Conservation (phyloP, 768 basidiomycete genomes). For the Guyanaporus albipodus region DNA sequence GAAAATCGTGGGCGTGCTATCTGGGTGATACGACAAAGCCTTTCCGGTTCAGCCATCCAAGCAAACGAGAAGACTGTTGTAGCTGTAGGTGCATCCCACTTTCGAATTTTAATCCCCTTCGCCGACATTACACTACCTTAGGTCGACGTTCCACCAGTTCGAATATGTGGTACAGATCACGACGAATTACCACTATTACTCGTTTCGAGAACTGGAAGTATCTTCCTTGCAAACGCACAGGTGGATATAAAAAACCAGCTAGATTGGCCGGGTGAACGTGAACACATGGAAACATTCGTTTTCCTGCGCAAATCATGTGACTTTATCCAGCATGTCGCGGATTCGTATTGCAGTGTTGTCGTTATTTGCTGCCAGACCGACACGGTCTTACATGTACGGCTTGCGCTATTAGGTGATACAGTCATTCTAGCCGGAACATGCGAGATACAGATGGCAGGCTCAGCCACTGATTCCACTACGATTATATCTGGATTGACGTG, state of each 20-base stretch:
- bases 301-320: conserved; percentile 27
- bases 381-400: conserved; percentile 18
- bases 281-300: conserved; percentile 29
- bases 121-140: conserved; percentile 23
- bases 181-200: conserved; percentile 29
- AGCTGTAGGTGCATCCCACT: conserved; percentile 38
- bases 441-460: conserved; percentile 19
- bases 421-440: conserved; percentile 15
- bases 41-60: conserved; percentile 33
- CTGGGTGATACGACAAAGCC: conserved; percentile 58
- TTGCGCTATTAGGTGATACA: conserved; percentile 20
- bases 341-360: conserved; percentile 5
- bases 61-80: conserved; percentile 39
- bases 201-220: conserved; percentile 31
- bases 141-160: conserved; percentile 42
- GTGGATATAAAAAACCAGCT: conserved; percentile 25
- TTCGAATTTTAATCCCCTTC: conserved; percentile 6
- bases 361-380: conserved; percentile 24
- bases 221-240: conserved; percentile 31
- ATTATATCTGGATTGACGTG: conserved; percentile 19
- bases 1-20: conserved; percentile 47
- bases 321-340: conserved; percentile 23
- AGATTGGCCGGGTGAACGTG: conserved; percentile 25
- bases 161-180: conserved; percentile 33
- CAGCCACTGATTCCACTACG: background rate